Percentiles rank a stretch among this genome's conserved stretches.
phyloP scores from a whole-genome alignment of 140 eudicot genomes.

The Senecio squalidus region DNA sequence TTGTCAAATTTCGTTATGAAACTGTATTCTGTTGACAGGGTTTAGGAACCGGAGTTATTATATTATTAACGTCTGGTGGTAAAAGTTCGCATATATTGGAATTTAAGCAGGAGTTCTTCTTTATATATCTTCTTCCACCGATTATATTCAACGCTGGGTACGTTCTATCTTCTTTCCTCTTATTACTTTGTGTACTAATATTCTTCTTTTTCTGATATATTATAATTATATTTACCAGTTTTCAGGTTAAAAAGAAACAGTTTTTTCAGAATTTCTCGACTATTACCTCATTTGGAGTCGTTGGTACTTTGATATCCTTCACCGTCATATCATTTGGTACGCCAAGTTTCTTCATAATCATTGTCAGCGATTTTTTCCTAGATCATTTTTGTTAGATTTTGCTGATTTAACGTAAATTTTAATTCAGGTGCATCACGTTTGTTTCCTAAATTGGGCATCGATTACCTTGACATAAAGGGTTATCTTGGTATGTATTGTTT shows the following conservation, averaged over 20 bases:
- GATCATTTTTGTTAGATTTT: not conserved
- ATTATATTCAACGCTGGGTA: too few species aligned
- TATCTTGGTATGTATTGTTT: conserved; percentile 56
- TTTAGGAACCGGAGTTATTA: conserved; percentile 37
- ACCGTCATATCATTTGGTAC: conserved; percentile 59
- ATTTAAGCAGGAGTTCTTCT: conserved; percentile 77
- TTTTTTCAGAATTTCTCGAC: conserved; percentile 68
- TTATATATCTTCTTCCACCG: conserved; percentile 76
- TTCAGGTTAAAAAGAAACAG: conserved; percentile 78
- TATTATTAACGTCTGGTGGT: conserved; percentile 40
- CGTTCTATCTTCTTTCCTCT: conserved; percentile 7
- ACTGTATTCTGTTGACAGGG: conserved; percentile 34
- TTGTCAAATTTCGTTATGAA: not conserved
- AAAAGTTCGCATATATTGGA: conserved; percentile 44
- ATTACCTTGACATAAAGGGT: conserved; percentile 56
- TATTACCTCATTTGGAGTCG: conserved; percentile 60
- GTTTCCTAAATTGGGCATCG: conserved; percentile 41
- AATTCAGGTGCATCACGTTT: conserved; percentile 51
- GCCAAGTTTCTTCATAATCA: conserved; percentile 11
- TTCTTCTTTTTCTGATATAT: not conserved
- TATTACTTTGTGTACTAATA: not conserved
- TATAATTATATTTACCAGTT: conserved; percentile 39
- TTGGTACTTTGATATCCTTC: conserved; percentile 70
- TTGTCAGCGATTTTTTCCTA: not conserved
- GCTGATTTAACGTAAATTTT: not conserved